Conservation (phyloP, 352 stramenopile species). For the Phytophthora pinifolia region DNA sequence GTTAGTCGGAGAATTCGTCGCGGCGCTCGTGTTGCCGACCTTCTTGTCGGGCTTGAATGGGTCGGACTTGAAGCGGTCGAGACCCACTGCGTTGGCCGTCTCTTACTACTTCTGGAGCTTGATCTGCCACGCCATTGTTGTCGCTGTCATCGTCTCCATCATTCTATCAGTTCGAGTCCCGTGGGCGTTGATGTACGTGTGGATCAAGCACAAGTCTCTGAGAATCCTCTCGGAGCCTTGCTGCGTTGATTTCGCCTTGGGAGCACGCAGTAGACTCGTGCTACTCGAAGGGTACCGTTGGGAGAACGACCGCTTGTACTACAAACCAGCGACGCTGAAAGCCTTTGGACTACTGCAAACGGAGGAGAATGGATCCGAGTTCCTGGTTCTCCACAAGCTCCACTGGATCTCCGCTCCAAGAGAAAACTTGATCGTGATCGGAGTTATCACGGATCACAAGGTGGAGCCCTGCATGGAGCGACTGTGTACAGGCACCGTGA, state of each 20-base stretch:
- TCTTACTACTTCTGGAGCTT: constrained; percentile 13
- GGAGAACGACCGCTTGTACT: constrained; percentile 1
- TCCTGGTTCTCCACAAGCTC: constrained; percentile 5
- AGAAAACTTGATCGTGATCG: constrained; percentile 10
- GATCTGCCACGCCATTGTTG: constrained; percentile 1
- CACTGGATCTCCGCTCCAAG: constrained; percentile 1
- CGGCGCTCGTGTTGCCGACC: constrained; percentile 4
- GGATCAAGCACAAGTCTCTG: constrained; percentile 5
- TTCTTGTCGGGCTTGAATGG: constrained; percentile 3
- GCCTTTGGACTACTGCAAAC: constrained; percentile 5
- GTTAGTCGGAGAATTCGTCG: constrained; percentile 6
- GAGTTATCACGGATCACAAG: neutral
- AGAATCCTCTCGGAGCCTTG: neutral
- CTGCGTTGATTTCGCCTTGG: neutral
- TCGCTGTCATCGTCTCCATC: constrained; percentile 3
- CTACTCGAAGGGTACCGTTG: constrained; percentile 5
- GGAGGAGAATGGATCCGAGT: constrained; percentile 1
- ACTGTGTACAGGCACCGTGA: neutral
- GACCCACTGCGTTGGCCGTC: neutral
- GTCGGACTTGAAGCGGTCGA: constrained; percentile 9
- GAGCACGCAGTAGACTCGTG: constrained; percentile 1
- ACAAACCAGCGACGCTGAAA: neutral
- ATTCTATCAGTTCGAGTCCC: constrained; percentile 1
- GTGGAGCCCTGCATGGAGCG: constrained; percentile 4
- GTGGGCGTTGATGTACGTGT: neutral